Percentiles rank a stretch among this genome's conserved stretches.
phyloP scores from a whole-genome alignment of 2,329 filamentous ascomycete species.

The Allantophomopsis lycopodina region DNA sequence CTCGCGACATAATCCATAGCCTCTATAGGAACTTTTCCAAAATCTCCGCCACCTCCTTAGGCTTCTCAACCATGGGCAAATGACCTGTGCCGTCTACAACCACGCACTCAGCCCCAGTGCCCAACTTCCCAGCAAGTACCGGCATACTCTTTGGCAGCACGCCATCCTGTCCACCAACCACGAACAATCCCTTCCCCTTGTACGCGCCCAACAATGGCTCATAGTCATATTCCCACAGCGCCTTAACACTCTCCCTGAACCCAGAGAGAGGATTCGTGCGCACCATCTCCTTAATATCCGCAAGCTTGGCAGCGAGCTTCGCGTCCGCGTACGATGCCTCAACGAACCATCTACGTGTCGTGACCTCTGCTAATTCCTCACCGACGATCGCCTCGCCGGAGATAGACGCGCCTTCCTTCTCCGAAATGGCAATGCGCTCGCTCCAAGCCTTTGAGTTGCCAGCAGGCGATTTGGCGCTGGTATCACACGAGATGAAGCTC shows the following conservation, averaged over 20 bases:
- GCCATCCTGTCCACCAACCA: constrained; percentile 62
- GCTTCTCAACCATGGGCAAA: constrained; percentile 72
- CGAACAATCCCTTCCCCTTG: constrained; percentile 47
- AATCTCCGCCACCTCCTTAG: constrained; percentile 50
- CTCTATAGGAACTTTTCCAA: constrained; percentile 39
- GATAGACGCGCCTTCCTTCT: constrained; percentile 30
- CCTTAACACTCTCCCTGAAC: constrained; percentile 53
- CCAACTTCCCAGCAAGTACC: constrained; percentile 48
- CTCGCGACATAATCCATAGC: neutral
- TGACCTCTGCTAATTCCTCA: constrained; percentile 51
- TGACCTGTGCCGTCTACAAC: constrained; percentile 62
- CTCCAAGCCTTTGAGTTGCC: constrained; percentile 71
- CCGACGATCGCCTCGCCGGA: constrained; percentile 44
- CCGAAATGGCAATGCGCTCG: constrained; percentile 57
- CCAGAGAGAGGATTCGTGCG: constrained; percentile 54
- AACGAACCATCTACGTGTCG: constrained; percentile 66
- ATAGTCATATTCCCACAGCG: constrained; percentile 60
- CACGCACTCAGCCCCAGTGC: constrained; percentile 43
- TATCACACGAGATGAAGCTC: constrained; percentile 64
- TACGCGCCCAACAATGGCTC: constrained; percentile 37
- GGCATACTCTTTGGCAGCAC: constrained; percentile 71
- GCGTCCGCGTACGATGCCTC: constrained; percentile 38
- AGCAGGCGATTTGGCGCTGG: constrained; percentile 57
- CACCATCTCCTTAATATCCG: constrained; percentile 55
- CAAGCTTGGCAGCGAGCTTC: constrained; percentile 30